Evolutionary conservation across 805 yeast species (phyloP).

Genomic region (Maudiozyma serrabonitensis): DNA sequence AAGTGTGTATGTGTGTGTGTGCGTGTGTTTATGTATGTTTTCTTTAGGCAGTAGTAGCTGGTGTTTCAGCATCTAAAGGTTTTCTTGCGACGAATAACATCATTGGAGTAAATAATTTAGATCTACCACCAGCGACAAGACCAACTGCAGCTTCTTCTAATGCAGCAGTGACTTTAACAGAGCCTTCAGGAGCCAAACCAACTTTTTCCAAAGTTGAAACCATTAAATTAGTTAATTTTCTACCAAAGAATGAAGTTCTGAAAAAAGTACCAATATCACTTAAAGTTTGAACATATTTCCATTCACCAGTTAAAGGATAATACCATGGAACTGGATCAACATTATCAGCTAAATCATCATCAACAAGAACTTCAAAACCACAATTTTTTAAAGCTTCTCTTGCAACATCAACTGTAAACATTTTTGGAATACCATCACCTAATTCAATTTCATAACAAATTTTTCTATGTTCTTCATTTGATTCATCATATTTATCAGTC

Average conservation of each 20-base stretch:
- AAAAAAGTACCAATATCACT: constrained; percentile 73
- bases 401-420: constrained; percentile 81
- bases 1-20: too few species aligned
- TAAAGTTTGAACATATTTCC: constrained; percentile 73
- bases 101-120: constrained; percentile 94
- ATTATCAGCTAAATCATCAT: constrained; percentile 72
- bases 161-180: constrained; percentile 80
- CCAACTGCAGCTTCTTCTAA: constrained; percentile 95
- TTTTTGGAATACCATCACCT: constrained; percentile 98
- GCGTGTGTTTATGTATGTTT: not conserved
- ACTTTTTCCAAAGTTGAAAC: constrained; percentile 76
- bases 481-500: constrained; percentile 88
- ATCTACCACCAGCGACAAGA: constrained; percentile 85
- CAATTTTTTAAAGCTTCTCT: constrained; percentile 74
- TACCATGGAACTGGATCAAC: constrained; percentile 93
- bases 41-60: not conserved
- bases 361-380: constrained; percentile 74
- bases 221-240: constrained; percentile 70
- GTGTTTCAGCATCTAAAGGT: constrained; percentile 37
- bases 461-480: constrained; percentile 79
- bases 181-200: constrained; percentile 89
- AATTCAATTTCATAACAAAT: constrained; percentile 95
- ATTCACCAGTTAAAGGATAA: constrained; percentile 91
- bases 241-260: constrained; percentile 83
- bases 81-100: constrained; percentile 84